Conservation (phyloP, 345 rosid species). For the Linum trigynum region DNA sequence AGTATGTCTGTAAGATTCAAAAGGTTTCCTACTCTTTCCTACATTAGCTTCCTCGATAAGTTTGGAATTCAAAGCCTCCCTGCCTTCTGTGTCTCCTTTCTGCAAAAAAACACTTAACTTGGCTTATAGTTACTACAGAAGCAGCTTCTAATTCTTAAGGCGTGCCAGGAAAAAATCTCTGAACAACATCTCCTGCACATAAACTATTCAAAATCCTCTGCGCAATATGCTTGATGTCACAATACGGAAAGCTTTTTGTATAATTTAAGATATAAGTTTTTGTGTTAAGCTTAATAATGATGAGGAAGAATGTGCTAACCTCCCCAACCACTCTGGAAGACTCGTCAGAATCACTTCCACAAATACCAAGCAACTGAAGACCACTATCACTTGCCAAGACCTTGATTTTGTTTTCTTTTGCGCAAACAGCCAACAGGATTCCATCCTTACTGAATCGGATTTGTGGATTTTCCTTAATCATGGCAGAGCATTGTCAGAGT, state of each 20-base stretch:
- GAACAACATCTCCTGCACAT: background rate
- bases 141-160: background rate
- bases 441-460: conserved; percentile 27
- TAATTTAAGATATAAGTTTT: too few species aligned
- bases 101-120: background rate
- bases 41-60: background rate
- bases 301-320: conserved; percentile 17
- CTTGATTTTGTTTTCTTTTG: conserved; percentile 24
- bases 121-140: background rate
- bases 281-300: too few species aligned
- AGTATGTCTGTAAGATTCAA: conserved; percentile 8
- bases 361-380: conserved; percentile 11
- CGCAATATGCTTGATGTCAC: too few species aligned
- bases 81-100: conserved; percentile 2
- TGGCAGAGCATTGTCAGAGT: background rate
- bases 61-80: conserved; percentile 4
- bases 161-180: background rate
- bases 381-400: conserved; percentile 21
- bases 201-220: too few species aligned
- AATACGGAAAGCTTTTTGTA: too few species aligned
- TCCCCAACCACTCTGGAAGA: background rate
- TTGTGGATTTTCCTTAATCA: conserved; percentile 27
- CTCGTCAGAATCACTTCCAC: background rate
- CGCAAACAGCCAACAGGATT: conserved; percentile 24
- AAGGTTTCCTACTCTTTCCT: background rate